A percentile compares a stretch with the other conserved stretches of the same genome.
phyloP scores from a whole-genome alignment of 768 basidiomycete genomes.

The Lentinula edodes region DNA sequence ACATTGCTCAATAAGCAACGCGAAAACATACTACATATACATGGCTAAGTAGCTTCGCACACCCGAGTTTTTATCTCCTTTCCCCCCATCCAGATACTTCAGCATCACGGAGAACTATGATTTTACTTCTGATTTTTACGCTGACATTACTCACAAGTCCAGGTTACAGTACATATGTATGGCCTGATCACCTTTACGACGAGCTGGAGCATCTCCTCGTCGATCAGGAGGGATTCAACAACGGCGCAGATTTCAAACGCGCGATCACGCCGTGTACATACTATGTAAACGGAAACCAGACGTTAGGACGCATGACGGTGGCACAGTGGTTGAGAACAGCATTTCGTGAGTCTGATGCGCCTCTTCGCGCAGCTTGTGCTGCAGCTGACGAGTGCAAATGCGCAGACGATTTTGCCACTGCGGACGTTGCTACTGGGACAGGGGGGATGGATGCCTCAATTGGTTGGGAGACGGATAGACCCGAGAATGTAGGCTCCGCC shows the following conservation, averaged over 20 bases:
- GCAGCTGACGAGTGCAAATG: background rate
- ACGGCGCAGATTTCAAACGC: slow-evolving; percentile 8
- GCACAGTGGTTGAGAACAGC: slow-evolving; percentile 14
- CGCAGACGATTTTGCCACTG: slow-evolving; percentile 17
- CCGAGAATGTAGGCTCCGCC: slow-evolving; percentile 13
- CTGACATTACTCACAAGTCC: background rate
- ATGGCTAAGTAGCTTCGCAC: background rate
- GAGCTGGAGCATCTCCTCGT: slow-evolving; percentile 16
- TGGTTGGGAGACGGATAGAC: slow-evolving; percentile 16
- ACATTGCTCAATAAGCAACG: too few relatives aligned
- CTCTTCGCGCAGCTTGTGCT: background rate
- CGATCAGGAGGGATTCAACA: slow-evolving; percentile 13
- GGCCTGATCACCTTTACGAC: slow-evolving; percentile 4
- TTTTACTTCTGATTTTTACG: background rate
- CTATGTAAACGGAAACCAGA: slow-evolving; percentile 13
- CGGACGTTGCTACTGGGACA: slow-evolving; percentile 14
- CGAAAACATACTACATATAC: too few relatives aligned
- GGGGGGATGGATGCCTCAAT: slow-evolving; percentile 20
- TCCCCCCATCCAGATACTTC: background rate
- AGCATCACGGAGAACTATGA: background rate
- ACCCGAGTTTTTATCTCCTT: background rate
- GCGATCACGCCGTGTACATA: slow-evolving; percentile 14
- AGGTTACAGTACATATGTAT: background rate
- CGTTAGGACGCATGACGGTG: slow-evolving; percentile 11
- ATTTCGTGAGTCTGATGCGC: slow-evolving; percentile 8